These are phyloP conservation scores for Phytophthora ohioensis DNA, from an alignment of 352 stramenopile species.

Conservation along the genomic window DNA sequence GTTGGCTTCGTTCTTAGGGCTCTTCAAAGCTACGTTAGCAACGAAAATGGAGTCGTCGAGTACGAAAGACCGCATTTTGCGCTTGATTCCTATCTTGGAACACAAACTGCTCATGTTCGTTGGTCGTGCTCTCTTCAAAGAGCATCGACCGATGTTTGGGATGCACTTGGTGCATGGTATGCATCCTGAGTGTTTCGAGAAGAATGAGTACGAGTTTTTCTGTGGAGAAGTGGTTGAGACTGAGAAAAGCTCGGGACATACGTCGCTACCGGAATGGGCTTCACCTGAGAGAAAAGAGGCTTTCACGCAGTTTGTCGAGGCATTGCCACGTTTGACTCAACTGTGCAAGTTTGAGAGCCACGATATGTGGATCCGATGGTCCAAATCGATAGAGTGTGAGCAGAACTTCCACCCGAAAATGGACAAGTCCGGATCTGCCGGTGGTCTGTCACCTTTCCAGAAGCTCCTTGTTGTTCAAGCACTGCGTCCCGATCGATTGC, in stretches of 20 bases:
- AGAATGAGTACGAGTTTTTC: conserved; percentile 95
- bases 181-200: conserved; percentile 93
- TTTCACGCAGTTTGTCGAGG: conserved; percentile 81
- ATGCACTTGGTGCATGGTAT: conserved; percentile 95
- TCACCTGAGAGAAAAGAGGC: conserved; percentile 88
- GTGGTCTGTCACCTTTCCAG: conserved; percentile 90
- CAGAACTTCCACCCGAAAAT: conserved; percentile 91
- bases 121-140: conserved; percentile 93
- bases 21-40: conserved; percentile 88
- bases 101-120: conserved; percentile 93
- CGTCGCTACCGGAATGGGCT: conserved; percentile 75
- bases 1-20: conserved; percentile 86
- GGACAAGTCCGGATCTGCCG: conserved; percentile 56
- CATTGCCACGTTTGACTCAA: conserved; percentile 71
- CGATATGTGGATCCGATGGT: conserved; percentile 92
- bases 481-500: conserved; percentile 90
- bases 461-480: conserved; percentile 94
- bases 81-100: conserved; percentile 90
- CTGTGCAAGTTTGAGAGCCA: conserved; percentile 86
- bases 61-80: conserved; percentile 83
- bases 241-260: conserved; percentile 35
- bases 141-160: conserved; percentile 94
- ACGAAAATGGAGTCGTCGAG: conserved; percentile 84
- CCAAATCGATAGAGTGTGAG: conserved; percentile 90
- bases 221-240: conserved; percentile 79